A percentile compares a stretch with the other conserved stretches of the same genome.
These are phyloP conservation scores for Sedum album DNA, from an alignment of 164 flowering plant genomes.

Conservation along the genomic window DNA sequence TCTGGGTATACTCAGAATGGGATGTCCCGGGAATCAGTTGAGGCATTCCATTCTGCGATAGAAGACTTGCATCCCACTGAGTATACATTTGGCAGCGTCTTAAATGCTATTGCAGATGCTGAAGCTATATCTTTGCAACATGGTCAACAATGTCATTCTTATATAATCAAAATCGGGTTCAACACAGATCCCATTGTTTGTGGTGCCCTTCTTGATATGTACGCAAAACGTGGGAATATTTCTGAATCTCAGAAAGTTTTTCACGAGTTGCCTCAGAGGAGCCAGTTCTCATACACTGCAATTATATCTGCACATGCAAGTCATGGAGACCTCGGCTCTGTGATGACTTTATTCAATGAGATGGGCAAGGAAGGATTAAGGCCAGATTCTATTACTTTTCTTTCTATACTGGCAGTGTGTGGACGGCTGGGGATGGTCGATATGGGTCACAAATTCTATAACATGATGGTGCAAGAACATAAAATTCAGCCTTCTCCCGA, in stretches of 20 bases:
- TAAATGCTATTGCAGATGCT: conserved; percentile 60
- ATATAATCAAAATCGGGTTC: conserved; percentile 54
- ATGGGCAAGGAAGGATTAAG: conserved; percentile 43
- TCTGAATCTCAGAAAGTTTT: conserved; percentile 58
- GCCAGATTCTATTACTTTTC: conserved; percentile 80
- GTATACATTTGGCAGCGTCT: conserved; percentile 70
- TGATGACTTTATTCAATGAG: conserved; percentile 39
- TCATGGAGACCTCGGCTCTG: conserved; percentile 68
- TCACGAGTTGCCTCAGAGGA: conserved; percentile 31
- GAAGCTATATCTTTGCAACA: conserved; percentile 54
- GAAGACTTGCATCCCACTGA: conserved; percentile 45
- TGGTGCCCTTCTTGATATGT: conserved; percentile 88
- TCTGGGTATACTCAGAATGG: conserved; percentile 70
- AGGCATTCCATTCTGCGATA: conserved; percentile 31
- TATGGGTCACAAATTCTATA: conserved; percentile 39
- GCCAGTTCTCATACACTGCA: conserved; percentile 70
- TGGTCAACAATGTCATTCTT: conserved; percentile 66
- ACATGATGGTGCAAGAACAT: no score
- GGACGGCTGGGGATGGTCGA: conserved; percentile 73
- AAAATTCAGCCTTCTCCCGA: no score
- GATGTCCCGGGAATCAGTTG: conserved; percentile 53
- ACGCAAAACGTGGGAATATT: conserved; percentile 84
- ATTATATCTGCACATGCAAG: conserved; percentile 72
- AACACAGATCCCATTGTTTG: conserved; percentile 42
- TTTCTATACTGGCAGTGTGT: conserved; percentile 69